Evolutionary conservation across 2,329 filamentous ascomycete genomes (phyloP).

Genomic region (Fusarium acutatum): DNA sequence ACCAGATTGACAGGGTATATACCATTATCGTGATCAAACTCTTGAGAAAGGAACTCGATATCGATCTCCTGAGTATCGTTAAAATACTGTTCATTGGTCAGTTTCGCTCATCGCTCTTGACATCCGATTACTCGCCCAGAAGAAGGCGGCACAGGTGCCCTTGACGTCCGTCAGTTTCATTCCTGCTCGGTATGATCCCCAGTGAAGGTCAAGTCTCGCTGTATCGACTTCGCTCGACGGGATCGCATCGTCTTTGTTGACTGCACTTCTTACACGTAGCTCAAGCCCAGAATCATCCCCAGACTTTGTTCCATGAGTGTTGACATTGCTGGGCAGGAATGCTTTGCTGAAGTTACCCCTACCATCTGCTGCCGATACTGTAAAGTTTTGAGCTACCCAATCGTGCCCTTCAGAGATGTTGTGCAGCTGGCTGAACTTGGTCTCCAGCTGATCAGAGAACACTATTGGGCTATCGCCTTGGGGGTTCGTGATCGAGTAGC

Average conservation of each 20-base stretch:
- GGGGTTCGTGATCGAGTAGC: constrained; percentile 65
- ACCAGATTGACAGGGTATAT: constrained; percentile 75
- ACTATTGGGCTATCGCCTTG: constrained; percentile 54
- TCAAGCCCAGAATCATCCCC: constrained; percentile 57
- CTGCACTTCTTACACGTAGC: constrained; percentile 60
- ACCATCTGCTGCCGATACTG: constrained; percentile 64
- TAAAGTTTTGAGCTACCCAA: constrained; percentile 75
- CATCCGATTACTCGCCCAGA: constrained; percentile 67
- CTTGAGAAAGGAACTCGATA: constrained; percentile 77
- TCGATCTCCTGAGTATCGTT: constrained; percentile 85
- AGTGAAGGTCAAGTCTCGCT: constrained; percentile 68
- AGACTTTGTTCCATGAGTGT: constrained; percentile 47
- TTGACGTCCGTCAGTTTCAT: constrained; percentile 69
- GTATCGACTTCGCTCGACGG: constrained; percentile 72
- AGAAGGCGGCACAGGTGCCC: constrained; percentile 82
- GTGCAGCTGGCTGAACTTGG: constrained; percentile 70
- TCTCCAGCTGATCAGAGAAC: constrained; percentile 76
- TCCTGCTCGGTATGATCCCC: constrained; percentile 73
- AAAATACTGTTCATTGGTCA: constrained; percentile 64
- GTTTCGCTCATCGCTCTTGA: background rate
- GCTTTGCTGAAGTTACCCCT: constrained; percentile 73
- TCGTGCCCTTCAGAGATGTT: constrained; percentile 60
- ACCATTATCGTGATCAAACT: constrained; percentile 62
- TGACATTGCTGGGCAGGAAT: constrained; percentile 65
- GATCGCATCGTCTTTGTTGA: constrained; percentile 60